A percentile compares a stretch with the other conserved stretches of the same genome.
Evolutionary conservation across 371 early-diverging fungal genomes (phyloP).

Genomic region (Rhizopus sp.): DNA sequence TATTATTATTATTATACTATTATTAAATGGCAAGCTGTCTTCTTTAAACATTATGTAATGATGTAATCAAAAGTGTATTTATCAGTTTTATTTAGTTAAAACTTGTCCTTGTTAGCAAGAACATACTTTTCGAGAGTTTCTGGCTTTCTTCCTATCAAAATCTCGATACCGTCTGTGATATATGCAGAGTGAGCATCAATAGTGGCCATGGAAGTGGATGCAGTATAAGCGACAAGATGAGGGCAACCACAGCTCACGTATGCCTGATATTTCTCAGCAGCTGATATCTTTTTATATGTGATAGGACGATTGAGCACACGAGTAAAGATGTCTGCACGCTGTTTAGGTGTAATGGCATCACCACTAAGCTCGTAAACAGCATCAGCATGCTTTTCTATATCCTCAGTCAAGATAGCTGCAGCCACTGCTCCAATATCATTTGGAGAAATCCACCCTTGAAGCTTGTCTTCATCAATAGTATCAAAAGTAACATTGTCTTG

Average conservation of each 20-base stretch:
- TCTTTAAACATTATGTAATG: no score
- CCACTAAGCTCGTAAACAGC: slow-evolving; percentile 13
- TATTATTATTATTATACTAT: no score
- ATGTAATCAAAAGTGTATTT: no score
- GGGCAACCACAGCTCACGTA: background rate
- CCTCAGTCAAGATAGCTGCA: slow-evolving; percentile 14
- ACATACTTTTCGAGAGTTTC: slow-evolving; percentile 16
- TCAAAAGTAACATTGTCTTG: background rate
- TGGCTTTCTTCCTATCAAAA: slow-evolving; percentile 13
- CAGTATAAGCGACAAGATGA: background rate
- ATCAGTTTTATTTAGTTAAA: no score
- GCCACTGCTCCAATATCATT: slow-evolving; percentile 23
- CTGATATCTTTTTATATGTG: background rate
- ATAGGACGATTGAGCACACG: slow-evolving; percentile 2
- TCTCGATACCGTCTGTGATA: slow-evolving; percentile 5
- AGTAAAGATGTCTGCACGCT: slow-evolving; percentile 3
- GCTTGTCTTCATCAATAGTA: background rate
- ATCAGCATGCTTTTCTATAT: slow-evolving; percentile 16
- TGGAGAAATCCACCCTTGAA: slow-evolving; percentile 6
- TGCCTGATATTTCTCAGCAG: background rate
- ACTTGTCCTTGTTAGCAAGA: slow-evolving; percentile 7
- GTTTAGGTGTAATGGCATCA: background rate
- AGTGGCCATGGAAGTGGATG: no score
- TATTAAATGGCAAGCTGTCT: no score
- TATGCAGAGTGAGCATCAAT: no score